Evolutionary conservation across 257 asterid species (phyloP), one percentile per base, ranked within the genome.

Genomic region (Jacaranda mimosifolia): DNA sequence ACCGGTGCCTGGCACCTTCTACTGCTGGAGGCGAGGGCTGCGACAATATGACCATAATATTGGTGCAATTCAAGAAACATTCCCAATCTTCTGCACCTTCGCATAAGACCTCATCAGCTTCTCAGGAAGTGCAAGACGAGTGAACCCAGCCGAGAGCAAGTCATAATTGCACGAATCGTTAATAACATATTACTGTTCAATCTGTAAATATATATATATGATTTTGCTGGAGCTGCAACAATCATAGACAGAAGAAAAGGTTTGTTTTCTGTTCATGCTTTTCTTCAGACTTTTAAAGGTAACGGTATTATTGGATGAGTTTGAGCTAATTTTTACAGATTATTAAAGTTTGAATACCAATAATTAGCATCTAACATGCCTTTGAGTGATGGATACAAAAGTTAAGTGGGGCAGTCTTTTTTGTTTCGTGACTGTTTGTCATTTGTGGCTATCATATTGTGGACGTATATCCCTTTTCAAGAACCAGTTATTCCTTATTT

Each of bases 21-120:
- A 89, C 94, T 45, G 87, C 87, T 17, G 87, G 87, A 72, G 93
- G 89, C 35, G 94, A 87, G 77, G 94, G 94, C 51, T 89, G 94
- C 15, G 94, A 89, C 73, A 89, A 89, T 82, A 89, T 89, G 94
- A 89, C 94, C 17, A 89, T 89, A 89, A 86, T 89, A 62, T 60
- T 89, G 81, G 92, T 89, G 53, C 90, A 87, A 58, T 87, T 89
- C 69, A 79, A 81, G 83, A 89, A 87, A 75, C 60, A 74, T 32
- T 45, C 68, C 7, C 55, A 73, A 13, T 52, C 82, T 13, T 74
- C 56, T 8, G 57, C 74, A 62, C 45, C 72, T 45, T 58, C 79
- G 15, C 40, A 38, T 7, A 82, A 79, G 18, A 77, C 78, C 5
- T 77, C 85, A 55, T 68, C 66, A 0, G 71, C 57, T 3, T 8